phyloP scores from a whole-genome alignment of 768 basidiomycete species.

The Boletellus ananas region DNA sequence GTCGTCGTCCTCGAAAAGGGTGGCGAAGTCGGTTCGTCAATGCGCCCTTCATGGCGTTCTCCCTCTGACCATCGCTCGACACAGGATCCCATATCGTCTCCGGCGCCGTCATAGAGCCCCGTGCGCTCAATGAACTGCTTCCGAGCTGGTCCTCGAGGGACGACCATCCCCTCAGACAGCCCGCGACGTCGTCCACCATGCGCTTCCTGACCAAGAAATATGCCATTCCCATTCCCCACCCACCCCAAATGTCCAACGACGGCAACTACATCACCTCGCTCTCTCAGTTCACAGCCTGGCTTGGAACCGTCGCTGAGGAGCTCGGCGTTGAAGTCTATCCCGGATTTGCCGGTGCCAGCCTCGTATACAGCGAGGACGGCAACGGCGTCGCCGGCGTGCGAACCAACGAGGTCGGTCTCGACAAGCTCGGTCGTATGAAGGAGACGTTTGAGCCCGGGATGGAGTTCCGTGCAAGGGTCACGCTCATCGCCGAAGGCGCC shows the following conservation, averaged over 20 bases:
- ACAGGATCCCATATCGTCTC: constrained; percentile 92
- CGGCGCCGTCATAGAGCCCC: constrained; percentile 92
- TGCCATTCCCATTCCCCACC: constrained; percentile 86
- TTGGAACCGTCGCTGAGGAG: constrained; percentile 79
- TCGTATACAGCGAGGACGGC: constrained; percentile 62
- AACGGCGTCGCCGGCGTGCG: constrained; percentile 56
- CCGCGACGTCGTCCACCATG: constrained; percentile 79
- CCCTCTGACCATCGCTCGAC: background rate
- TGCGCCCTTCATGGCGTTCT: background rate
- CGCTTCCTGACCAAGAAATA: constrained; percentile 69
- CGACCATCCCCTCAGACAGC: constrained; percentile 77
- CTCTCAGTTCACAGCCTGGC: constrained; percentile 86
- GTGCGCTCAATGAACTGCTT: constrained; percentile 85
- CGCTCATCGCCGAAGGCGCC: constrained; percentile 91
- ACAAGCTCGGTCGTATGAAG: constrained; percentile 71
- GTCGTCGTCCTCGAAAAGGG: constrained; percentile 97
- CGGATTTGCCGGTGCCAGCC: constrained; percentile 88
- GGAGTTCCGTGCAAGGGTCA: constrained; percentile 90
- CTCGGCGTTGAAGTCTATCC: constrained; percentile 94
- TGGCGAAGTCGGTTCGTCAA: constrained; percentile 74
- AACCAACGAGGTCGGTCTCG: constrained; percentile 93
- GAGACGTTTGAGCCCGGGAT: constrained; percentile 93
- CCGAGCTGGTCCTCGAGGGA: constrained; percentile 71
- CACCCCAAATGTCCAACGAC: constrained; percentile 94
- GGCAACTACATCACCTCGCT: constrained; percentile 93